Evolutionary conservation across 345 rosid species (phyloP).

Genomic region (Cardiospermum halicacabum): DNA sequence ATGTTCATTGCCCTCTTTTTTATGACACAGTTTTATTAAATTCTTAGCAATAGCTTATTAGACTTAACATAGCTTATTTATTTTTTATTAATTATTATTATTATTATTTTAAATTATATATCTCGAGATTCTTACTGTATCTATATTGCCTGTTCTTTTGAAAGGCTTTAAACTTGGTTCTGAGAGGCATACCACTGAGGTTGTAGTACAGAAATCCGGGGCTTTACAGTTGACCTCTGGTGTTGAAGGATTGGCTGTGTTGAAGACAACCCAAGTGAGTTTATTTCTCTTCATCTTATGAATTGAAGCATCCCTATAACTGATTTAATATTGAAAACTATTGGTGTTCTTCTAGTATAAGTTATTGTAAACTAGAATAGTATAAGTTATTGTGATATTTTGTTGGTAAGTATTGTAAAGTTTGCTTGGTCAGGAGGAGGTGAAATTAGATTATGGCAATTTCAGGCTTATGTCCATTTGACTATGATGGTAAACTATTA

Average conservation of each 20-base stretch:
- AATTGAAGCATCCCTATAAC: neutral
- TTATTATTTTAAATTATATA: neutral
- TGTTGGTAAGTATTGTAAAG: neutral
- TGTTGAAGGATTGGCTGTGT: constrained; percentile 63
- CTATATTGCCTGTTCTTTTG: constrained; percentile 10
- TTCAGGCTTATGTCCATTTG: neutral
- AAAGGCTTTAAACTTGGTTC: constrained; percentile 94
- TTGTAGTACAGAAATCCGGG: constrained; percentile 60
- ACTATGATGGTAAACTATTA: neutral
- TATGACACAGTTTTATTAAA: neutral
- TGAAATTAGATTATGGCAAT: neutral
- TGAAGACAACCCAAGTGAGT: constrained; percentile 86
- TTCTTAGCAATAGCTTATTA: too few species aligned
- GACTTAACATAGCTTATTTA: too few species aligned
- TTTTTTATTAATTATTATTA: neutral
- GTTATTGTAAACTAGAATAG: neutral
- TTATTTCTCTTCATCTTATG: neutral
- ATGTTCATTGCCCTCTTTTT: too few species aligned
- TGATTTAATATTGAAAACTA: neutral
- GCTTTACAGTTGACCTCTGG: constrained; percentile 59
- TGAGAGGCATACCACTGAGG: constrained; percentile 86
- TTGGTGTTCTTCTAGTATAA: too few species aligned
- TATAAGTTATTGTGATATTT: neutral
- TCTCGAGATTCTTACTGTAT: neutral
- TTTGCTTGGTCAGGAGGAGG: neutral